These are phyloP conservation scores for Starmerella riodocensis DNA, from an alignment of 805 yeast genomes.

Conservation along the genomic window DNA sequence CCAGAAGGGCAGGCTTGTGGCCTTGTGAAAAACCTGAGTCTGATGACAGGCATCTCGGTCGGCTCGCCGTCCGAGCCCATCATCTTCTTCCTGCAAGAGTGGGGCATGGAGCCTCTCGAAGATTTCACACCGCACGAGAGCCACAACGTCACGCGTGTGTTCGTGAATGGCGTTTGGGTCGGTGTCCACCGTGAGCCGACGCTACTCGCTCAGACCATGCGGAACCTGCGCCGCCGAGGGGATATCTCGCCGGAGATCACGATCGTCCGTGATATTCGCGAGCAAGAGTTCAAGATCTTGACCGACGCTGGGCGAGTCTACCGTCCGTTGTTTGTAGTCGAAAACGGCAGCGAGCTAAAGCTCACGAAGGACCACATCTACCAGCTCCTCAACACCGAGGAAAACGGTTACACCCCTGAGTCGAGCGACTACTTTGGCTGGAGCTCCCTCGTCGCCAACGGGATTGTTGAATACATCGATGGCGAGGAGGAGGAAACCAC, in stretches of 20 bases:
- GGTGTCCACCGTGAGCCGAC: slow-evolving; percentile 97
- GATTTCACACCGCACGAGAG: slow-evolving; percentile 88
- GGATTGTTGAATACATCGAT: slow-evolving; percentile 90
- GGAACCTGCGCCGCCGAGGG: slow-evolving; percentile 84
- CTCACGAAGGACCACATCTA: slow-evolving; percentile 75
- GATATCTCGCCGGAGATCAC: slow-evolving; percentile 94
- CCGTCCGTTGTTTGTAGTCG: slow-evolving; percentile 90
- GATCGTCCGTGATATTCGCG: slow-evolving; percentile 91
- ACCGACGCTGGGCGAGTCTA: slow-evolving; percentile 98
- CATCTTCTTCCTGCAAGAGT: slow-evolving; percentile 82
- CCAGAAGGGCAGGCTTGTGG: slow-evolving; percentile 99
- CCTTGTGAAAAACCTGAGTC: slow-evolving; percentile 84
- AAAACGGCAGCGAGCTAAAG: slow-evolving; percentile 70
- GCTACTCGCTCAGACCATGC: slow-evolving; percentile 78
- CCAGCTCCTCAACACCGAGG: slow-evolving; percentile 45
- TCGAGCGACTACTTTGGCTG: slow-evolving; percentile 55
- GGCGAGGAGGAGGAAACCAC: slow-evolving; percentile 98
- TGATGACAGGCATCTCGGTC: slow-evolving; percentile 95
- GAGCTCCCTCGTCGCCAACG: slow-evolving; percentile 69
- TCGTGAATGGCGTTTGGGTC: slow-evolving; percentile 98
- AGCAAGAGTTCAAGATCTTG: slow-evolving; percentile 86
- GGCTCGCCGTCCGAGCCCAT: slow-evolving; percentile 97
- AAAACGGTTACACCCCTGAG: slow-evolving; percentile 36
- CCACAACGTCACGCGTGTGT: slow-evolving; percentile 83
- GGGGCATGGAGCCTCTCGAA: slow-evolving; percentile 98